Evolutionary conservation across 2,329 filamentous ascomycete species (phyloP).

Genomic region (Aspergillus fumigatiaffinis): DNA sequence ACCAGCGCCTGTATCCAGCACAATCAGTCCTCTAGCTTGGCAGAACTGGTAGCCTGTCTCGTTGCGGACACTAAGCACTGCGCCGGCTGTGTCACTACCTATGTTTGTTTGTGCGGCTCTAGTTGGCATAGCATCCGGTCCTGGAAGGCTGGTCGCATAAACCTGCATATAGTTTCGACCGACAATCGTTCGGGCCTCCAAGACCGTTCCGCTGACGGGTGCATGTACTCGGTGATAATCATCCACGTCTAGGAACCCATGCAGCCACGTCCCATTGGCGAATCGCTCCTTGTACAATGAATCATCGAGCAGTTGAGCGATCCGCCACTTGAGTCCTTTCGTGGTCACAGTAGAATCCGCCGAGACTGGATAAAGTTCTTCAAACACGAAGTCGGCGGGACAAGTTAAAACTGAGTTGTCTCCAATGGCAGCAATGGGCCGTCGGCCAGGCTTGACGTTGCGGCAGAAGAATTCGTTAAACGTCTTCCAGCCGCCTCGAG

Average conservation of each 20-base stretch:
- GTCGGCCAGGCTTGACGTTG: too few species aligned
- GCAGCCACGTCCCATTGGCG: slow-evolving; percentile 2
- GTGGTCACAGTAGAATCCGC: too few species aligned
- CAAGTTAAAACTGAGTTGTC: too few species aligned
- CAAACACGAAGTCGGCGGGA: too few species aligned
- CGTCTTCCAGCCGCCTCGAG: too few species aligned
- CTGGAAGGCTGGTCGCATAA: too few species aligned
- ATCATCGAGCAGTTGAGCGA: too few species aligned
- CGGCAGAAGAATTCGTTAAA: too few species aligned
- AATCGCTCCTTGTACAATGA: neutral
- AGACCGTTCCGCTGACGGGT: slow-evolving; percentile 2
- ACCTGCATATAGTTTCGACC: slow-evolving; percentile 6
- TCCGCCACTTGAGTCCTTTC: too few species aligned
- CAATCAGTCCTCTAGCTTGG: slow-evolving; percentile 36
- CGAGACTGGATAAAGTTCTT: too few species aligned
- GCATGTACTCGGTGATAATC: slow-evolving; percentile 12
- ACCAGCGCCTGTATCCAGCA: slow-evolving; percentile 28
- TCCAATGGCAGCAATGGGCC: too few species aligned
- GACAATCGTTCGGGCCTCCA: neutral
- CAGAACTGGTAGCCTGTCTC: slow-evolving; percentile 40
- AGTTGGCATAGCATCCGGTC: neutral
- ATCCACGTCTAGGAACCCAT: slow-evolving; percentile 4
- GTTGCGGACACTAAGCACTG: slow-evolving; percentile 28
- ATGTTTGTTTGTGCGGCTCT: neutral
- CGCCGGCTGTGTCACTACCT: neutral